Evolutionary conservation across 257 asterid species (phyloP).

Genomic region (Solanum sejunctum): DNA sequence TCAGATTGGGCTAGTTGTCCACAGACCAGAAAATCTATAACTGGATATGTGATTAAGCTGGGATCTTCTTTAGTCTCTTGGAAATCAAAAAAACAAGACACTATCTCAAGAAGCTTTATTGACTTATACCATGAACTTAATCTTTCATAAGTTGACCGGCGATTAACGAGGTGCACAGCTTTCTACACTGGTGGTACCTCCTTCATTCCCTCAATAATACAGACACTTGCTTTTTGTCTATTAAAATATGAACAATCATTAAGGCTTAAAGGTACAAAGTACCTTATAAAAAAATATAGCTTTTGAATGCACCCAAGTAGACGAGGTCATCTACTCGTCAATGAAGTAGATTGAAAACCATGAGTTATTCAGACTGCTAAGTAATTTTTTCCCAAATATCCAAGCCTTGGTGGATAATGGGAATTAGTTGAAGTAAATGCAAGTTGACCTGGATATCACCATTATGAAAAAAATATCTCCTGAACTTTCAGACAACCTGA

Average conservation of each 20-base stretch:
- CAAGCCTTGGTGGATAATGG: too few relatives aligned
- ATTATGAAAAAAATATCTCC: too few relatives aligned
- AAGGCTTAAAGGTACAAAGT: not conserved
- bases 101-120: not conserved
- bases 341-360: not conserved
- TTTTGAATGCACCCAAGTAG: not conserved
- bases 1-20: too few relatives aligned
- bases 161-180: not conserved
- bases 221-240: not conserved
- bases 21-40: too few relatives aligned
- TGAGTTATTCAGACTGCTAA: not conserved
- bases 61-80: too few relatives aligned
- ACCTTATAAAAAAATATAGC: not conserved
- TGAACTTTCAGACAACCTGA: too few relatives aligned
- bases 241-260: not conserved
- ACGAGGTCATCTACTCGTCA: not conserved
- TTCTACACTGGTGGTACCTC: not conserved
- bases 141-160: not conserved
- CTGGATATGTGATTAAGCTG: too few relatives aligned
- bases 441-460: too few relatives aligned
- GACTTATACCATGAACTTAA: not conserved
- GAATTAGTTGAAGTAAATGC: not conserved
- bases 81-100: too few relatives aligned
- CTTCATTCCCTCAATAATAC: not conserved
- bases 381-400: too few relatives aligned